Base-by-base conservation (phyloP, 306 rosid genomes). In the Vigna trinervia region DNA sequence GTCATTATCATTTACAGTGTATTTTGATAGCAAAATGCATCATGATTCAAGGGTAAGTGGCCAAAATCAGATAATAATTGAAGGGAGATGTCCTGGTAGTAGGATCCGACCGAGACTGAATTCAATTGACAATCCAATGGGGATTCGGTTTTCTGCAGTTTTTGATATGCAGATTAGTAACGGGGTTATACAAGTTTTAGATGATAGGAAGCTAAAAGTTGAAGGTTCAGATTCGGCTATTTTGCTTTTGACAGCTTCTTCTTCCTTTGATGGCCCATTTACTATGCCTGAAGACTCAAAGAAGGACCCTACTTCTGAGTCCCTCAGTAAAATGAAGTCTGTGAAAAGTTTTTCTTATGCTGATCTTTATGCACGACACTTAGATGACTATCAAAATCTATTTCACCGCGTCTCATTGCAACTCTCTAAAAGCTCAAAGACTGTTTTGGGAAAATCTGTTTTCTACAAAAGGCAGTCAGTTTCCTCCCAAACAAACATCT, bases 341-440 rank as follows among this genome's bases (percentile, higher is more conserved):
- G 84, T 79, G 38, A 86, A 88, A 79, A 82, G 28, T 1, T 28
- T 84, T 47, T 76, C 92, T n/a, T 94, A 89, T 82, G 77, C 87
- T 34, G 91, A 89, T 52, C 91, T 92, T 53, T 89, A 86, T 73
- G 86, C 90, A 41, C 92, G 66, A 5, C 96, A 94, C 76, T 75
- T 92, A 84, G 83, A 84, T 74, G 96, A 92, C 84, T 94, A 92
- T 89, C 97, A 92, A 83, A 84, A 73, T 78, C 89, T 94, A 74
- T 94, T 92, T 77, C 89, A 88, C 39, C 97, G 97, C 17, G 96
- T 94, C 80, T 92, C 95, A 19, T 88, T 94, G 88, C 89, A 85
- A 75, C 95, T 94, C 81, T 92, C 93, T 65, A 85, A 87, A 80
- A 87, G 85, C 89, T 80, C 92, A 77, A 89, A 85, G 66, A 58